Conservation (phyloP, 257 asterid genomes). For the Cynanchum wilfordii region DNA sequence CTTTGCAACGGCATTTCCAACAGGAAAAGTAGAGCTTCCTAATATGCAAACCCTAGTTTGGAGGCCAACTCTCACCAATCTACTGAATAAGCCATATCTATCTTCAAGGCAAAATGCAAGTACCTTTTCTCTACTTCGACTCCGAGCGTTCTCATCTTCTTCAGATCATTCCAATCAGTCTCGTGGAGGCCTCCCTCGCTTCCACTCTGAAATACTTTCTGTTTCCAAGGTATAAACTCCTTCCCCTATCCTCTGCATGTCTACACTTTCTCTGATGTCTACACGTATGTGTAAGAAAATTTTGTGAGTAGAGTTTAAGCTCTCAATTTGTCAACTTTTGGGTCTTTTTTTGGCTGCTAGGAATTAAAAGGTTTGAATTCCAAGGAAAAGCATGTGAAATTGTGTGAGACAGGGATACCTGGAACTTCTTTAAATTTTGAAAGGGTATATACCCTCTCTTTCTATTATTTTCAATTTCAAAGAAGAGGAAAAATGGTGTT, state of each 20-base stretch:
- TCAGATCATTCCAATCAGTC: constrained; percentile 64
- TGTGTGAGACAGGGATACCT: neutral
- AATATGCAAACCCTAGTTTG: constrained; percentile 19
- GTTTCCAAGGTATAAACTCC: constrained; percentile 37
- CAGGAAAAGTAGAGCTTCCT: neutral
- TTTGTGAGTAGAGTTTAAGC: neutral
- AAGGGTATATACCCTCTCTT: neutral
- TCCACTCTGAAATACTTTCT: constrained; percentile 74
- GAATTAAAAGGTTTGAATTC: neutral
- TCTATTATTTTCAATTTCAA: too few relatives aligned
- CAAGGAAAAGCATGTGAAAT: neutral
- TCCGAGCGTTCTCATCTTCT: constrained; percentile 54
- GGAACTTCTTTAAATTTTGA: neutral
- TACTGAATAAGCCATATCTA: neutral
- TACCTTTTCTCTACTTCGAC: neutral
- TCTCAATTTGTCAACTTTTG: neutral
- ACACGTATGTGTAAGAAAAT: neutral
- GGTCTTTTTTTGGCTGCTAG: neutral
- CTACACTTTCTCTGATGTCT: neutral
- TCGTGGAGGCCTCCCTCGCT: constrained; percentile 94
- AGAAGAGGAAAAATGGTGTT: too few relatives aligned
- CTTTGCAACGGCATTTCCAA: neutral
- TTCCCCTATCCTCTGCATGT: neutral
- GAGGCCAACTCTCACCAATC: constrained; percentile 8
- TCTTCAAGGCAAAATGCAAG: neutral